Evolutionary conservation across 2,329 filamentous ascomycete species (phyloP).

Genomic region (Diaporthe vexans): DNA sequence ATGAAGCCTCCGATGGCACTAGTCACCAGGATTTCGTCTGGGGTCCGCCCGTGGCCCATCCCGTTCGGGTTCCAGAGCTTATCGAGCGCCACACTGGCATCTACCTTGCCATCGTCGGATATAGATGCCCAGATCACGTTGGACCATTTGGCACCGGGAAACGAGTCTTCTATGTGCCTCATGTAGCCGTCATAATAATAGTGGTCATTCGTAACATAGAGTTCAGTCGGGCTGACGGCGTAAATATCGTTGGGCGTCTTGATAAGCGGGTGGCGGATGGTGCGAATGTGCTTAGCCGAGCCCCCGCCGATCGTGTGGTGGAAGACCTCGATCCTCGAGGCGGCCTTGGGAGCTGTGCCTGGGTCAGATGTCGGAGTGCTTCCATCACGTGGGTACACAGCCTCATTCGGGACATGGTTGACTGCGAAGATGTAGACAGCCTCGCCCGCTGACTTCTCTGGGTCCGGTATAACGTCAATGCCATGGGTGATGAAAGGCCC

Average conservation of each 20-base stretch:
- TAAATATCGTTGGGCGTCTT: conserved; percentile 40
- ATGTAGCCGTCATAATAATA: conserved; percentile 38
- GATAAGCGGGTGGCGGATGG: conserved; percentile 39
- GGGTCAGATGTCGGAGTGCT: conserved; percentile 13
- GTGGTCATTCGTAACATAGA: conserved; percentile 40
- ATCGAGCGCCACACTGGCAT: conserved; percentile 32
- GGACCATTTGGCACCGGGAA: conserved; percentile 34
- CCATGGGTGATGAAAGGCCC: conserved; percentile 71
- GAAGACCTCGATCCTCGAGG: conserved; percentile 40
- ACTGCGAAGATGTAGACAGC: conserved; percentile 72
- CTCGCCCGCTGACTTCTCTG: conserved; percentile 49
- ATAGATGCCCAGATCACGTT: conserved; percentile 32
- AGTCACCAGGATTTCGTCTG: conserved; percentile 37
- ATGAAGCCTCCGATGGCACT: conserved; percentile 33
- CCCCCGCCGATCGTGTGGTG: conserved; percentile 36
- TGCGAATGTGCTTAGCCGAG: conserved; percentile 34
- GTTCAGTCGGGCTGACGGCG: conserved; percentile 32
- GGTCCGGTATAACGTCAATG: conserved; percentile 70
- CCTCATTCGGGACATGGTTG: conserved; percentile 68
- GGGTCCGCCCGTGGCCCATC: conserved; percentile 33
- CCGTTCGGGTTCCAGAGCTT: conserved; percentile 39
- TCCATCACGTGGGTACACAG: conserved; percentile 34
- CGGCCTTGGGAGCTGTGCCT: conserved; percentile 29
- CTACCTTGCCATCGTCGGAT: conserved; percentile 28
- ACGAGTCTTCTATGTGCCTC: conserved; percentile 29